Evolutionary conservation across 2,329 filamentous ascomycete genomes (phyloP).

Genomic region (Talaromyces sp.): DNA sequence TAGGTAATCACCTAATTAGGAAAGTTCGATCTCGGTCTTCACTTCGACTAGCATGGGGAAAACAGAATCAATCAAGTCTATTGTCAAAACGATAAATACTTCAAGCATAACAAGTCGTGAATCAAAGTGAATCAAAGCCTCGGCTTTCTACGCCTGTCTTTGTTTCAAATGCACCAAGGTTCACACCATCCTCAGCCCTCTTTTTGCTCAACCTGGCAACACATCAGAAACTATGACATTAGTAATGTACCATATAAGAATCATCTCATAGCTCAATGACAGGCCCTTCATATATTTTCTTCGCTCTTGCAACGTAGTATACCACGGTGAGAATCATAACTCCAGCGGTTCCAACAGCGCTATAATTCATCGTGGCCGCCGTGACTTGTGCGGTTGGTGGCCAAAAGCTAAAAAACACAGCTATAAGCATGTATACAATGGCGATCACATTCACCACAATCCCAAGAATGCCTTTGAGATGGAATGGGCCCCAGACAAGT

Average conservation of each 20-base stretch:
- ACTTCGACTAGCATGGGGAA: background rate
- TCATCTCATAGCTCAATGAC: conserved; percentile 25
- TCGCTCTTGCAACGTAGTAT: conserved; percentile 39
- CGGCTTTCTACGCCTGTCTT: background rate
- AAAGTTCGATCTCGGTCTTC: background rate
- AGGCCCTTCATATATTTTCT: conserved; percentile 33
- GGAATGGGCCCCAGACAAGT: conserved; percentile 29
- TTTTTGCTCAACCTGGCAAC: background rate
- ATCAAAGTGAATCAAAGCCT: background rate
- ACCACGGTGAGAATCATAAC: conserved; percentile 39
- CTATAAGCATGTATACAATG: conserved; percentile 43
- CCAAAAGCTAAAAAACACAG: conserved; percentile 51
- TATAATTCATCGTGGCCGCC: conserved; percentile 50
- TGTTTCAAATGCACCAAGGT: background rate
- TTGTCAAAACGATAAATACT: too few relatives aligned
- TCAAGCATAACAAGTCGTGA: background rate
- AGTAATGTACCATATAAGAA: background rate
- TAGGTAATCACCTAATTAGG: background rate
- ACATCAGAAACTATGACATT: background rate
- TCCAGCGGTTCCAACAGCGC: conserved; percentile 41
- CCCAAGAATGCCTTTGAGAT: conserved; percentile 43
- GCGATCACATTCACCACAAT: conserved; percentile 45
- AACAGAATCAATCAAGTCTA: background rate
- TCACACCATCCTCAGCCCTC: background rate
- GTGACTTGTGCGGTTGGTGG: conserved; percentile 41